Evolutionary conservation across 441 rosid species (phyloP).

Genomic region (Croton laevigatus): DNA sequence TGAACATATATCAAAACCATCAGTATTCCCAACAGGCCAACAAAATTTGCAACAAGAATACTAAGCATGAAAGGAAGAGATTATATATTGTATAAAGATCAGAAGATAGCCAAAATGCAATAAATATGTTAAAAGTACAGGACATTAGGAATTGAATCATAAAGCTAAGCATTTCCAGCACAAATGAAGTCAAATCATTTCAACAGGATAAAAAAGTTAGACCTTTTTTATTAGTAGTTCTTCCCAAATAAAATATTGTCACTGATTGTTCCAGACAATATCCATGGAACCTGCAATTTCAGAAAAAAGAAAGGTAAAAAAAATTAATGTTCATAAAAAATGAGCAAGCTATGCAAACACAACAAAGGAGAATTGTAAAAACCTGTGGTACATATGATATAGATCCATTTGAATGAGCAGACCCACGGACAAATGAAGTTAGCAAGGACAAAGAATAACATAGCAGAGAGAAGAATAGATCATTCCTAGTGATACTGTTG

Average conservation of each 20-base stretch:
- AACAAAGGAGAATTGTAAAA: no score
- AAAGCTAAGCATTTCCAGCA: neutral
- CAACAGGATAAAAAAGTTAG: conserved; percentile 8
- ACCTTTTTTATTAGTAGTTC: conserved; percentile 69
- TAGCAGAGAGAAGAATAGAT: conserved; percentile 11
- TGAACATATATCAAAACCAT: conserved; percentile 84
- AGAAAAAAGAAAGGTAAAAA: no score
- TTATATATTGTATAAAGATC: conserved; percentile 96
- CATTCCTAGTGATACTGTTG: neutral
- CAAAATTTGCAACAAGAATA: conserved; percentile 93
- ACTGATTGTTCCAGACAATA: conserved; percentile 82
- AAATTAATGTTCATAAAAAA: no score
- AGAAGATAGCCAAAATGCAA: conserved; percentile 67
- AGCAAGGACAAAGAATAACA: conserved; percentile 15
- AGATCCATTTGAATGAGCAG: no score
- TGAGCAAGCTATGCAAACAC: no score
- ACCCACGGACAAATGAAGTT: conserved; percentile 48
- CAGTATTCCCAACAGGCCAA: conserved; percentile 84
- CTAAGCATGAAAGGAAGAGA: conserved; percentile 96
- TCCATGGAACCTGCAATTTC: conserved; percentile 84
- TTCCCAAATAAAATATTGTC: conserved; percentile 79
- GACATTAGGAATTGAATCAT: no score
- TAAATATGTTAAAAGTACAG: neutral
- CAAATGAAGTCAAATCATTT: neutral
- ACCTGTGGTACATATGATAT: no score